A percentile compares a stretch with the other conserved stretches of the same genome.
Conservation (phyloP, 106 monocot genomes). For the Dioscorea zingiberensis region DNA sequence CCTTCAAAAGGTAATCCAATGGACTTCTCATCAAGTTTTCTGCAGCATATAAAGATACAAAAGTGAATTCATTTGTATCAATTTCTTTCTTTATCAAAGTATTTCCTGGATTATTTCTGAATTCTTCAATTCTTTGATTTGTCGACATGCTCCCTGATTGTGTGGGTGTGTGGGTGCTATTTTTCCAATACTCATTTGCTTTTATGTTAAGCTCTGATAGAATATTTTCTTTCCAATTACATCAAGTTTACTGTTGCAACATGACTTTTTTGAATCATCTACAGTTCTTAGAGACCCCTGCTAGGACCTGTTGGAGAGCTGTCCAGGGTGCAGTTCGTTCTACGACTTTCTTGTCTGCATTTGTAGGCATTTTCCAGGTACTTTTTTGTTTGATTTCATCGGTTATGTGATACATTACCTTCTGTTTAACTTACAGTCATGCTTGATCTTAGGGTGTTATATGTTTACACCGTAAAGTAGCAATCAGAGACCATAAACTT, state of each 20-base stretch:
- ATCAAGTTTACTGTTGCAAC: too few species aligned
- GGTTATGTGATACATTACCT: neutral
- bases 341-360: slow-evolving; percentile 92
- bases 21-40: too few species aligned
- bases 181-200: too few species aligned
- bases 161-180: too few species aligned
- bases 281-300: slow-evolving; percentile 87
- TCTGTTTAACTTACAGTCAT: slow-evolving; percentile 3
- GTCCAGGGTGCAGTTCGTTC: slow-evolving; percentile 82
- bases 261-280: slow-evolving; percentile 2
- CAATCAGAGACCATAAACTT: slow-evolving; percentile 82
- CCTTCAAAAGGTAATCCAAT: slow-evolving; percentile 74
- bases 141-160: too few species aligned
- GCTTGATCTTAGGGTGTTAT: slow-evolving; percentile 51
- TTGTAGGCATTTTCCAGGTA: slow-evolving; percentile 96
- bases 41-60: too few species aligned
- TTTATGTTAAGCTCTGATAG: too few species aligned
- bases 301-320: slow-evolving; percentile 72
- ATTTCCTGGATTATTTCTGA: too few species aligned
- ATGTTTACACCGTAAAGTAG: slow-evolving; percentile 86
- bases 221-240: too few species aligned
- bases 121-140: too few species aligned
- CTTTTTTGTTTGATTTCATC: slow-evolving; percentile 1
- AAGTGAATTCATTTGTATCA: too few species aligned
- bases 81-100: too few species aligned